phyloP scores from a whole-genome alignment of 768 basidiomycete species.

The Tricholoma saponaceum region DNA sequence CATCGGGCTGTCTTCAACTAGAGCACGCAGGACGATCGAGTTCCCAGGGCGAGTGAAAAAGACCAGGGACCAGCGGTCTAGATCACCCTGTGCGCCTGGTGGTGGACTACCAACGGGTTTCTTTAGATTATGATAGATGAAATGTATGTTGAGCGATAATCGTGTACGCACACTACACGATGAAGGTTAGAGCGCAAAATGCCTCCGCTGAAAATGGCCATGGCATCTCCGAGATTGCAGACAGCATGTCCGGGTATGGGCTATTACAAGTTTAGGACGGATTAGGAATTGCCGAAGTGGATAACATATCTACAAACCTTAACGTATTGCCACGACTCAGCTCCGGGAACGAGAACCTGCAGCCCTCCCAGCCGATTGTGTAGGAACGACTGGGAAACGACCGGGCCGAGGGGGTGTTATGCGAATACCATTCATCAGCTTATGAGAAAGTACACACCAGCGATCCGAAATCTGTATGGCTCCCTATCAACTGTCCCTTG shows the following conservation, averaged over 20 bases:
- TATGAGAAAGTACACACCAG: constrained; percentile 34
- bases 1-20: constrained; percentile 45
- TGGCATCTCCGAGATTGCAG: constrained; percentile 42
- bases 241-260: constrained; percentile 51
- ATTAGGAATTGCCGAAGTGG: background rate
- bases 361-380: constrained; percentile 69
- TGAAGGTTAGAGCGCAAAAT: constrained; percentile 19
- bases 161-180: constrained; percentile 13
- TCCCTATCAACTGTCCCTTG: constrained; percentile 46
- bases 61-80: constrained; percentile 63
- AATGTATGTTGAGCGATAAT: background rate
- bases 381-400: constrained; percentile 48
- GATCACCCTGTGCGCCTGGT: constrained; percentile 48
- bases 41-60: constrained; percentile 66
- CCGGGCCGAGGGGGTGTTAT: constrained; percentile 27
- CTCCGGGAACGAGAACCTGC: constrained; percentile 61
- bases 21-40: constrained; percentile 43
- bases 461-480: constrained; percentile 74
- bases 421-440: constrained; percentile 24
- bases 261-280: constrained; percentile 11
- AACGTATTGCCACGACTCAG: constrained; percentile 64
- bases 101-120: constrained; percentile 40
- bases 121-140: background rate
- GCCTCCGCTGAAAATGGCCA: constrained; percentile 17
- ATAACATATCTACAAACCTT: constrained; percentile 38